Evolutionary conservation across 306 rosid species (phyloP), one percentile per base, ranked within the genome.

Genomic region (Potentilla sterilis): DNA sequence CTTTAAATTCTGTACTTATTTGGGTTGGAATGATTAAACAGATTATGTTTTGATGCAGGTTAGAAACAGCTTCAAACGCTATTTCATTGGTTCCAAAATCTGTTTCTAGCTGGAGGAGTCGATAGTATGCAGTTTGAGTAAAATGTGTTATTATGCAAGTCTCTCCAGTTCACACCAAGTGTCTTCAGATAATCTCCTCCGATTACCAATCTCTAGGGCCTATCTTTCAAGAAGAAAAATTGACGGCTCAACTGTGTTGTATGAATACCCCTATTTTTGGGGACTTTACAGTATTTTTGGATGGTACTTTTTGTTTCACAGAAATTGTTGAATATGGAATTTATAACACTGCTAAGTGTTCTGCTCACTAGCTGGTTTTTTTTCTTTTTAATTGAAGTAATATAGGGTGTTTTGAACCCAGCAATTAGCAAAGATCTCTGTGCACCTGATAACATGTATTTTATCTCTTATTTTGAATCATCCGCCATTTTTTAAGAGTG

Each of bases 101-200:
- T 21, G 97, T 94, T 84, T 88, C 98, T 54, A 78, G 83, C 69
- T 95, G 99, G 97, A 83, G 97, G 82, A 76, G 82, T 32, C 87
- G 93, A 74, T 84, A 76, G 87, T 71, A 15, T 28, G 67, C 58
- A 38, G 48, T 64, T 14, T 2, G 22, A 41, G 57, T 8, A 51
- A 54, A 54, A 40, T 55, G 32, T 28, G 19, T 57, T 24, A 24
- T 7, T 2, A 32, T 14, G 51, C 32, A 67, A 21, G 38, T n/a
- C 76, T n/a, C 11, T 4, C 15, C 28, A 22, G 19, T 4, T 21
- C 40, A 41, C 65, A n/a, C 21, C 14, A 58, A 57, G 8, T 13
- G n/a, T 74, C 14, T 18, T 65, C 7, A 9, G 28, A 19, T 8
- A 70, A 44, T 14, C 43, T 44, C 38, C n/a, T 12, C 44, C 16